Evolutionary conservation across 2,329 filamentous ascomycete species (phyloP).

Genomic region (Exophiala xenobiotica): DNA sequence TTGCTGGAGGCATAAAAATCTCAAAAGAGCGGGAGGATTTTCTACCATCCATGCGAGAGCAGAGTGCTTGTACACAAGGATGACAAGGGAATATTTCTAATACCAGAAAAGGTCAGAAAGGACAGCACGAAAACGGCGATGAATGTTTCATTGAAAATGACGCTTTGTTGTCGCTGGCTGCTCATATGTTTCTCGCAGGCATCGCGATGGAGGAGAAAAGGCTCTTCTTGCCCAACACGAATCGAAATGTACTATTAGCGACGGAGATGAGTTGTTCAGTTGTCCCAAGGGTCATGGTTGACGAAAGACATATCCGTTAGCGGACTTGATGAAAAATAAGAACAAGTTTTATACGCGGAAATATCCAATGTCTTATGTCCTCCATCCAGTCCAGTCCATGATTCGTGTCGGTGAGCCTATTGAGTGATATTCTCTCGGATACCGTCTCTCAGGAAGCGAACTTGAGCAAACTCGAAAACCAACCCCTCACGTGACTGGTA

Average conservation of each 20-base stretch:
- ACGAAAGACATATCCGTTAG: neutral
- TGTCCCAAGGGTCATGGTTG: neutral
- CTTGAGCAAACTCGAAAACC: neutral
- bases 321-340: neutral
- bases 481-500: neutral
- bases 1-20: neutral
- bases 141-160: neutral
- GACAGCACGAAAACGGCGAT: neutral
- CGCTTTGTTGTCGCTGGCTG: neutral
- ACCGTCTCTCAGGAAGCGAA: too few relatives aligned
- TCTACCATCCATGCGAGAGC: neutral
- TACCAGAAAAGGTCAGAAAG: neutral
- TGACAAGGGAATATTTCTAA: neutral
- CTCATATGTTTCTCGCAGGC: neutral
- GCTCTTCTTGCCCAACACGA: neutral
- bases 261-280: neutral
- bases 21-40: neutral
- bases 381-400: too few relatives aligned
- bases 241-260: neutral
- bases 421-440: too few relatives aligned
- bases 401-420: too few relatives aligned
- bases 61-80: constrained; percentile 3
- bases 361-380: neutral
- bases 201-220: neutral
- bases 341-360: neutral